A percentile compares a stretch with the other conserved stretches of the same genome.
These are phyloP conservation scores for Heritiera littoralis DNA, from an alignment of 345 rosid species.

Conservation along the genomic window DNA sequence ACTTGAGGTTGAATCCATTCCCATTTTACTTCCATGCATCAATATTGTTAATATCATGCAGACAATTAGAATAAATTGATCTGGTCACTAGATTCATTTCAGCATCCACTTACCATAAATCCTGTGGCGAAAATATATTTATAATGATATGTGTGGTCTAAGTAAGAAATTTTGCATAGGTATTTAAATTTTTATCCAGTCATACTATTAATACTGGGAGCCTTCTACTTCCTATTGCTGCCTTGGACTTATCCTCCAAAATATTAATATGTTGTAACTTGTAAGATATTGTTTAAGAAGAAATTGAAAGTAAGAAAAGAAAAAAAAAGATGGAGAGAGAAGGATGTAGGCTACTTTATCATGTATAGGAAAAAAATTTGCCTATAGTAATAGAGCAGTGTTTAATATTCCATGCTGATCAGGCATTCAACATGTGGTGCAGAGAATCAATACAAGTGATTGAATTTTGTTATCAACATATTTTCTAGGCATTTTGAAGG, in stretches of 20 bases:
- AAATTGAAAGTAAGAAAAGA: not conserved
- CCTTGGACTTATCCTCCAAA: not conserved
- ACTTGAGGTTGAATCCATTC: not conserved
- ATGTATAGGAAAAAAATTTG: not conserved
- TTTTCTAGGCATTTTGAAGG: not conserved
- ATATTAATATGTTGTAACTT: not conserved
- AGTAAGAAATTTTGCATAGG: not conserved
- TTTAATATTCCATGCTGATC: not conserved
- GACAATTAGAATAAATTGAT: not conserved
- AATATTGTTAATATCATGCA: not conserved
- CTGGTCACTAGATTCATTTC: not conserved
- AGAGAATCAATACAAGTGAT: not conserved
- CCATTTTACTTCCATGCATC: not conserved
- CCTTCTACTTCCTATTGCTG: not conserved
- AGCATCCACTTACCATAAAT: not conserved
- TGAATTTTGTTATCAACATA: not conserved
- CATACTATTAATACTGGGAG: not conserved
- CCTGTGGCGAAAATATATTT: not conserved
- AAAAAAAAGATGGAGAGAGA: not conserved
- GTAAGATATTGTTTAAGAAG: not conserved
- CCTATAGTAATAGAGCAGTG: not conserved
- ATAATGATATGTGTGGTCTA: not conserved
- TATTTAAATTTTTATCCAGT: not conserved
- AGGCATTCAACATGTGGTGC: not conserved
- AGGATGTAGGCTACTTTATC: not conserved